phyloP scores from a whole-genome alignment of 2,329 filamentous ascomycete genomes.

The Claviceps pazoutovae region DNA sequence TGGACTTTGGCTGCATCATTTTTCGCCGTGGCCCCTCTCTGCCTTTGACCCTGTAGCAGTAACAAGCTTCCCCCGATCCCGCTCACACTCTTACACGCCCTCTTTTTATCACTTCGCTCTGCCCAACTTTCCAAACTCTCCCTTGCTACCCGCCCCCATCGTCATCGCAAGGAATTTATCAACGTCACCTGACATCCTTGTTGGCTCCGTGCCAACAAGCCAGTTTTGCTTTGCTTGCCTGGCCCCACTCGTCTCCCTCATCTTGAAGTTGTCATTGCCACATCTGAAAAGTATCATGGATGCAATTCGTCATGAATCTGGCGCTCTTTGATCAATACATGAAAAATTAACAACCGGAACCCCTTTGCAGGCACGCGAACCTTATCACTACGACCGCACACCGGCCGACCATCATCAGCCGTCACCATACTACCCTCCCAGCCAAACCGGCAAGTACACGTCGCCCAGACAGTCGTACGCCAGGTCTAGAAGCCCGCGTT shows the following conservation, averaged over 20 bases:
- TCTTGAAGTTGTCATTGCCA: background rate
- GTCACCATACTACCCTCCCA: conserved; percentile 29
- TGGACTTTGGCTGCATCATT: background rate
- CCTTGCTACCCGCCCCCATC: background rate
- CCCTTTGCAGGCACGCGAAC: conserved; percentile 31
- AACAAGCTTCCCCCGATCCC: too few species aligned
- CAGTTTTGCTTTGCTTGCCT: background rate
- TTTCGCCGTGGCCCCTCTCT: background rate
- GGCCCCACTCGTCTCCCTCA: background rate
- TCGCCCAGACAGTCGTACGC: conserved; percentile 32
- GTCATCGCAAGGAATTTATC: background rate
- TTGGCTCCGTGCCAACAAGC: background rate
- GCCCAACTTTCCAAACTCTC: background rate
- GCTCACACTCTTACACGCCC: background rate
- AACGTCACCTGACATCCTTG: background rate
- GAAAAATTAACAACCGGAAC: background rate
- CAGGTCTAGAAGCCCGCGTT: conserved; percentile 35
- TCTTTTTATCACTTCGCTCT: background rate
- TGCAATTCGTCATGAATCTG: background rate
- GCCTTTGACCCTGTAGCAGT: background rate
- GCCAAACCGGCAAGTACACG: conserved; percentile 31
- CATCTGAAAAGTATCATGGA: background rate
- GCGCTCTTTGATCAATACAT: background rate
- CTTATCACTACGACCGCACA: conserved; percentile 31
- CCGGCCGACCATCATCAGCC: conserved; percentile 28